Conservation (phyloP, 768 basidiomycete species). For the Gymnopilus dilepis region DNA sequence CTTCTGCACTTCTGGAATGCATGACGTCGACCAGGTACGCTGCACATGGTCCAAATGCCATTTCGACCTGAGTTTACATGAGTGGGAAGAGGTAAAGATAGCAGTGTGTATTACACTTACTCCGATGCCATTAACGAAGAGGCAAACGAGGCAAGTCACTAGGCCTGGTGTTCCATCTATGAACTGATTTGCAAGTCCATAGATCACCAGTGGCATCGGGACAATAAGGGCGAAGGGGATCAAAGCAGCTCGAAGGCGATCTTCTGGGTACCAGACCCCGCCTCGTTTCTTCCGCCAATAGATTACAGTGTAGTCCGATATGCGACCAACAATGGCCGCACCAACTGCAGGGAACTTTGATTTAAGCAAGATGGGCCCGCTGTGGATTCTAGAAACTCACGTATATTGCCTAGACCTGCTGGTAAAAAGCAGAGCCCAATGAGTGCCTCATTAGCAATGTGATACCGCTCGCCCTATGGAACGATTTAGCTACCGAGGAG, state of each 20-base stretch:
- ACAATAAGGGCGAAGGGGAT: conserved; percentile 51
- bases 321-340: conserved; percentile 22
- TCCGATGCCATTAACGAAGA: conserved; percentile 74
- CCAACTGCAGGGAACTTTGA: conserved; percentile 13
- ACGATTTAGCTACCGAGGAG: neutral
- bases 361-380: neutral
- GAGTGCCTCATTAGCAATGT: conserved; percentile 58
- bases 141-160: conserved; percentile 51
- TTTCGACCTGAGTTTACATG: conserved; percentile 50
- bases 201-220: conserved; percentile 55
- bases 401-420: conserved; percentile 59
- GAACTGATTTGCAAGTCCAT: conserved; percentile 55
- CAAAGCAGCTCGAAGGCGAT: conserved; percentile 61
- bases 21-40: conserved; percentile 67
- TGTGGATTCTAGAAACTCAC: conserved; percentile 38
- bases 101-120: conserved; percentile 37
- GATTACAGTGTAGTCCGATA: conserved; percentile 61
- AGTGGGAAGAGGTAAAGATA: neutral
- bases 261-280: conserved; percentile 71
- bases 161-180: conserved; percentile 56
- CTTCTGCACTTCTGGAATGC: conserved; percentile 65
- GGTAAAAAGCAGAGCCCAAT: conserved; percentile 68
- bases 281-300: conserved; percentile 52
- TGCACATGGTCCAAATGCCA: conserved; percentile 59
- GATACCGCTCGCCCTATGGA: conserved; percentile 58